Percentiles rank a stretch among this genome's conserved stretches.
These are phyloP conservation scores for Pezicula radicicola DNA, from an alignment of 2,329 filamentous ascomycete species.

Conservation along the genomic window DNA sequence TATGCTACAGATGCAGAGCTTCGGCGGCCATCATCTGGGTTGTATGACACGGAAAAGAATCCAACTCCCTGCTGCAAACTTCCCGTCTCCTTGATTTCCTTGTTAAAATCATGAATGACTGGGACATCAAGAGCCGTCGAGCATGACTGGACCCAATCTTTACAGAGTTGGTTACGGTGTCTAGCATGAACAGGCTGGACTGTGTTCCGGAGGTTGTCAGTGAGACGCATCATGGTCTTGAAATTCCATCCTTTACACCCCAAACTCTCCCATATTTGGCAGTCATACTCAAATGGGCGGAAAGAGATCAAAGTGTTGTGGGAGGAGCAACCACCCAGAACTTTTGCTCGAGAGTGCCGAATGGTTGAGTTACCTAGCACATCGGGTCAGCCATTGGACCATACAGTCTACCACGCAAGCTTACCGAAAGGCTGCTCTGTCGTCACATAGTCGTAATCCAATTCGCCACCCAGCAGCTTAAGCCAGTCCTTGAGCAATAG, in stretches of 20 bases:
- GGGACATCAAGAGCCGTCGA: constrained; percentile 77
- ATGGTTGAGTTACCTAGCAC: constrained; percentile 79
- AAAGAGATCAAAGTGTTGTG: constrained; percentile 95
- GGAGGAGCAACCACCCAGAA: constrained; percentile 87
- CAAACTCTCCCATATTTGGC: constrained; percentile 76
- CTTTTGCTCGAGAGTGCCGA: constrained; percentile 87
- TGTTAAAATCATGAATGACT: constrained; percentile 81
- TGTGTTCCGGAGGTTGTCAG: constrained; percentile 86
- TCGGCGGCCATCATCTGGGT: constrained; percentile 80
- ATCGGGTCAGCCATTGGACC: constrained; percentile 10
- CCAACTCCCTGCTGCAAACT: constrained; percentile 74
- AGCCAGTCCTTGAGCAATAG: constrained; percentile 87
- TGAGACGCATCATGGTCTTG: constrained; percentile 74
- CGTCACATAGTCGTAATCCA: constrained; percentile 89
- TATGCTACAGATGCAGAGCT: constrained; percentile 89
- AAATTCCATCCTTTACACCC: constrained; percentile 87
- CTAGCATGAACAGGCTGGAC: constrained; percentile 82
- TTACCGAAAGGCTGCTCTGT: constrained; percentile 86
- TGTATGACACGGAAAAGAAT: constrained; percentile 90
- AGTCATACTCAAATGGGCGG: constrained; percentile 85
- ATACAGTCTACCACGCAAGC: constrained; percentile 54
- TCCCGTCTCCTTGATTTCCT: constrained; percentile 72
- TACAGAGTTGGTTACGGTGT: constrained; percentile 86
- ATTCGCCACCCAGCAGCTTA: constrained; percentile 76
- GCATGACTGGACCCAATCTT: constrained; percentile 85